phyloP scores from a whole-genome alignment of 805 yeast genomes.

The Yamadazyma nakazawae region DNA sequence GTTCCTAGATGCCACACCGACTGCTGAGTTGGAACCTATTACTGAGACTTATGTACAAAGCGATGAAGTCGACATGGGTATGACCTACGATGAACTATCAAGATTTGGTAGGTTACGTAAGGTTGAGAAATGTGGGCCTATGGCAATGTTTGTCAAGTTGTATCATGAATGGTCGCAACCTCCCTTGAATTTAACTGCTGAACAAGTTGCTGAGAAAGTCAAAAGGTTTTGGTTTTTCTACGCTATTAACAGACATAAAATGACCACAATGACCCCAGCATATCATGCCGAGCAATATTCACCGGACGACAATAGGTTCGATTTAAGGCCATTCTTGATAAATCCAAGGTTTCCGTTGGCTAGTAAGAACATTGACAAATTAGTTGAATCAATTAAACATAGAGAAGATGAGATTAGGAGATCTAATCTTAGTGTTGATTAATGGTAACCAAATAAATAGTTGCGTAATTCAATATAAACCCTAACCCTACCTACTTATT shows the following conservation, averaged over 20 bases:
- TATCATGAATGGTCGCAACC: constrained; percentile 90
- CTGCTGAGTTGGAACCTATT: constrained; percentile 97
- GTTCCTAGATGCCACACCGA: constrained; percentile 89
- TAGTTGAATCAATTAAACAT: constrained; percentile 56
- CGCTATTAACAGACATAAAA: constrained; percentile 94
- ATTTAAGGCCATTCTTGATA: constrained; percentile 91
- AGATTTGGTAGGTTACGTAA: constrained; percentile 88
- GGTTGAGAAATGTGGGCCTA: constrained; percentile 93
- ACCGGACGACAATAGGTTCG: constrained; percentile 96
- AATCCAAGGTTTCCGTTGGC: constrained; percentile 90
- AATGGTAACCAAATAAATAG: constrained; percentile 6
- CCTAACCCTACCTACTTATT: constrained; percentile 13
- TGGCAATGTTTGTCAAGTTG: constrained; percentile 86
- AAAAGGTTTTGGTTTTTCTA: constrained; percentile 90
- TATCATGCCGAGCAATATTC: constrained; percentile 98
- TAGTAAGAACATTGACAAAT: constrained; percentile 77
- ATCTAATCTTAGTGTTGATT: constrained; percentile 46
- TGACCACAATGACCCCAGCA: constrained; percentile 95
- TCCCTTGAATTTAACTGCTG: constrained; percentile 62
- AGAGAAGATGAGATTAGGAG: constrained; percentile 28
- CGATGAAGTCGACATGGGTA: constrained; percentile 97
- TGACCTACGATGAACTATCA: constrained; percentile 92
- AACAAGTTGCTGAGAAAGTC: constrained; percentile 86
- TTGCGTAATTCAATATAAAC: not conserved
- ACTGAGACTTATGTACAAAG: constrained; percentile 90